Percentiles rank a stretch among this genome's conserved stretches.
Evolutionary conservation across 345 rosid genomes (phyloP).

Genomic region (Sapria himalayana): DNA sequence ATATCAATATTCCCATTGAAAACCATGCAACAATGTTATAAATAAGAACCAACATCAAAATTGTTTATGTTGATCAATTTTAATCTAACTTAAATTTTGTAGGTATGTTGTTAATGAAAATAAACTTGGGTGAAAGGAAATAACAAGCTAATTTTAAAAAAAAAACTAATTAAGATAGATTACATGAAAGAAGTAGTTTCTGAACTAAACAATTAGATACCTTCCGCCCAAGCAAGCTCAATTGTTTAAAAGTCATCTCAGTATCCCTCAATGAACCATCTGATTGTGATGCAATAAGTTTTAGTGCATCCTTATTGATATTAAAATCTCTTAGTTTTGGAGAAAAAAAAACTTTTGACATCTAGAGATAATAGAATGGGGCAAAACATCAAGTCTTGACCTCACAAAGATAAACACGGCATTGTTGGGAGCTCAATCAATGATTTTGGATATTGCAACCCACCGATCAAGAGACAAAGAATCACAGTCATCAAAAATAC

Average conservation of each 20-base stretch:
- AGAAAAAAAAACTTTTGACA: constrained; percentile 91
- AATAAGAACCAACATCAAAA: too few relatives aligned
- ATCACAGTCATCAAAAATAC: constrained; percentile 75
- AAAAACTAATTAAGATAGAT: too few relatives aligned
- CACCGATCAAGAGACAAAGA: constrained; percentile 60
- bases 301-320: constrained; percentile 60
- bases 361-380: constrained; percentile 78
- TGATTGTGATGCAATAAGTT: constrained; percentile 84
- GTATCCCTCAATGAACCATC: constrained; percentile 97
- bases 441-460: constrained; percentile 59
- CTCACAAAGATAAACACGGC: constrained; percentile 71
- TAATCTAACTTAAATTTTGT: too few relatives aligned
- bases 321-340: constrained; percentile 86
- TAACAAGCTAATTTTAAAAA: too few relatives aligned
- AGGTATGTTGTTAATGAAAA: too few relatives aligned
- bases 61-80: too few relatives aligned
- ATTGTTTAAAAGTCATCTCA: constrained; percentile 85
- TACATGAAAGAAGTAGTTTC: constrained; percentile 61
- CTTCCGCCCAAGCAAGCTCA: constrained; percentile 76
- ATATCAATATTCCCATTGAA: too few relatives aligned
- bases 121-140: too few relatives aligned
- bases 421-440: constrained; percentile 59
- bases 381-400: constrained; percentile 74
- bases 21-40: too few relatives aligned
- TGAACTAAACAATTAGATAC: constrained; percentile 75